Conservation (phyloP, 805 yeast species). For the Zygosaccharomyces gambellarensis region DNA sequence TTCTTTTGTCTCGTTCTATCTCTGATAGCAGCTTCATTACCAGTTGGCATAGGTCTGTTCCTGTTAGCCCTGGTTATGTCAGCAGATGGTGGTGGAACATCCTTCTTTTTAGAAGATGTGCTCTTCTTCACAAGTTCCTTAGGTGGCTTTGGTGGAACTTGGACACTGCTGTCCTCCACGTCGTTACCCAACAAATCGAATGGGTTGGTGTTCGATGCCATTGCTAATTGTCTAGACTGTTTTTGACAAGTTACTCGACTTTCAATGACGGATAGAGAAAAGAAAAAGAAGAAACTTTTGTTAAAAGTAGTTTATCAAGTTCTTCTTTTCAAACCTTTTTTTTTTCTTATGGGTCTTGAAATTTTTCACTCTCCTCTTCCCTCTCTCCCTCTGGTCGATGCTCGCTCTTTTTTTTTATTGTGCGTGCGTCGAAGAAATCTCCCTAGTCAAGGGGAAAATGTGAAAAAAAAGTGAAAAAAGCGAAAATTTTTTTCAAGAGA, state of each 20-base stretch:
- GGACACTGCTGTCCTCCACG: conserved; percentile 71
- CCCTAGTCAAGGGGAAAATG: background rate
- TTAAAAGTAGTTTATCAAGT: background rate
- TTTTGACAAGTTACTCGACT: background rate
- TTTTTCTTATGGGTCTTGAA: background rate
- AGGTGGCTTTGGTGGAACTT: conserved; percentile 45
- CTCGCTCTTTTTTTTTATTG: background rate
- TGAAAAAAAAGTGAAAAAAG: background rate
- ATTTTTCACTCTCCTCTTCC: background rate
- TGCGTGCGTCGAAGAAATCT: background rate
- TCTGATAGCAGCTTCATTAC: conserved; percentile 85
- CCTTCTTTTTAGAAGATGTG: conserved; percentile 84
- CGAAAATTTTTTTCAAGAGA: background rate
- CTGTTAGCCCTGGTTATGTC: conserved; percentile 75
- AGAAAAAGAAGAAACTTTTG: background rate
- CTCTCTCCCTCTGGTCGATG: no score
- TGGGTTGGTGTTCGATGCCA: conserved; percentile 44
- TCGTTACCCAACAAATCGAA: conserved; percentile 82
- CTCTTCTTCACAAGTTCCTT: conserved; percentile 75
- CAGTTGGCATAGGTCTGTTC: conserved; percentile 63
- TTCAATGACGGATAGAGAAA: no score
- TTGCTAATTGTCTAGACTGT: background rate
- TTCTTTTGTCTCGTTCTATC: conserved; percentile 66
- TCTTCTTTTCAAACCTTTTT: no score
- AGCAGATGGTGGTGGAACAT: conserved; percentile 75